Evolutionary conservation across 495 filamentous ascomycete genomes (phyloP).

Genomic region (Aspergillus biplanus): DNA sequence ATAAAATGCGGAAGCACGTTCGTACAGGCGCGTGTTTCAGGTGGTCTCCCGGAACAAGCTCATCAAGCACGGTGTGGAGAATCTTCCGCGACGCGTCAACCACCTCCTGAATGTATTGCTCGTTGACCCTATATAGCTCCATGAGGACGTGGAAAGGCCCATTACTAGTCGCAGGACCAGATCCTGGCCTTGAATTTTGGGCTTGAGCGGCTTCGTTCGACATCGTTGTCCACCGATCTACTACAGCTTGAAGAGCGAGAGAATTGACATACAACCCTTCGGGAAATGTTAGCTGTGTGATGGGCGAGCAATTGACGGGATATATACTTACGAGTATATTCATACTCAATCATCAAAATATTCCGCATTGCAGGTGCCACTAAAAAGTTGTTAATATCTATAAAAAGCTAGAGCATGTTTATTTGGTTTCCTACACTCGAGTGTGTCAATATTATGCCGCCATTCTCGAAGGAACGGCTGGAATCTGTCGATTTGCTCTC

Average conservation of each 20-base stretch:
- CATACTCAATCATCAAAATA: slow-evolving; percentile 88
- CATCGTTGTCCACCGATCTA: slow-evolving; percentile 86
- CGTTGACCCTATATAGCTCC: slow-evolving; percentile 58
- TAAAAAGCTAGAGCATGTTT: not conserved
- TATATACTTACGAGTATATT: slow-evolving; percentile 69
- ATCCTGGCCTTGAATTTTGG: slow-evolving; percentile 44
- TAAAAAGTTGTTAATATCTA: slow-evolving; percentile 25
- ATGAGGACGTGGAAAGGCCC: slow-evolving; percentile 56
- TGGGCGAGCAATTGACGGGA: not conserved
- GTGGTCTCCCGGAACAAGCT: slow-evolving; percentile 77
- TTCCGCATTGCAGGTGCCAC: slow-evolving; percentile 77
- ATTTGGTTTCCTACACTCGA: slow-evolving; percentile 44
- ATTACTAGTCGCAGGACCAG: slow-evolving; percentile 37
- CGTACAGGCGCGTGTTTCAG: slow-evolving; percentile 91
- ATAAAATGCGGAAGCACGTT: slow-evolving; percentile 93
- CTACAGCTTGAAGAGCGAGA: slow-evolving; percentile 88
- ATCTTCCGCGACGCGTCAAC: slow-evolving; percentile 86
- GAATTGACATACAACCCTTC: slow-evolving; percentile 82
- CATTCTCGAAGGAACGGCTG: slow-evolving; percentile 75
- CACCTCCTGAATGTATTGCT: slow-evolving; percentile 85
- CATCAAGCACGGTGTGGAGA: slow-evolving; percentile 79
- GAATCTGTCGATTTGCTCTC: slow-evolving; percentile 76
- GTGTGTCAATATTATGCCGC: slow-evolving; percentile 72
- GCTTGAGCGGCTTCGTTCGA: slow-evolving; percentile 56
- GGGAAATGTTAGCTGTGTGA: slow-evolving; percentile 18